Percentiles rank a stretch among this genome's conserved stretches.
Conservation (phyloP, 371 early-diverging fungal genomes). For the Mortierella sp. region DNA sequence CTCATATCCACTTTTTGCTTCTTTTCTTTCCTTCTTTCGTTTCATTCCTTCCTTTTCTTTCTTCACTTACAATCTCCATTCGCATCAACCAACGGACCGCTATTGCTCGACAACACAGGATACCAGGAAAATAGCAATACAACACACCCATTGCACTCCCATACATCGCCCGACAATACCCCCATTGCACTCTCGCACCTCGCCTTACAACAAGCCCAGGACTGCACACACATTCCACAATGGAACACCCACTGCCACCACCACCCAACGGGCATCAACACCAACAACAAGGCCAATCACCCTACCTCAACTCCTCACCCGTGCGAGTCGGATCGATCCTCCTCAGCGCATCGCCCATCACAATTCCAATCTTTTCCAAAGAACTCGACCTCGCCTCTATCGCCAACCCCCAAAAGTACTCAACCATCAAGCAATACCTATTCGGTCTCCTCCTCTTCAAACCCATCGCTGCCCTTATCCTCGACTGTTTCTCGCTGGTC, state of each 20-base stretch:
- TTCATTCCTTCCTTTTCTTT: not conserved
- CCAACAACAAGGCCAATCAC: not conserved
- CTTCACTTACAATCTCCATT: not conserved
- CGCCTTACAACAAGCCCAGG: not conserved
- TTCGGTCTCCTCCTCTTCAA: constrained; percentile 54
- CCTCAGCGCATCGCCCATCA: constrained; percentile 30
- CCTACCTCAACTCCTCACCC: constrained; percentile 23
- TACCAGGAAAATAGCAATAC: not conserved
- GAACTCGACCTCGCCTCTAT: constrained; percentile 50
- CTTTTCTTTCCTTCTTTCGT: not conserved
- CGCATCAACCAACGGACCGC: not conserved
- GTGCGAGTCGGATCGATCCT: constrained; percentile 44
- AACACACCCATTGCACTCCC: not conserved
- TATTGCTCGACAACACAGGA: not conserved
- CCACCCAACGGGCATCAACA: not conserved
- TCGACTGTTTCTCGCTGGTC: constrained; percentile 40
- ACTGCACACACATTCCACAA: not conserved
- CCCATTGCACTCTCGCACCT: not conserved
- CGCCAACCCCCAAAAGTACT: constrained; percentile 45
- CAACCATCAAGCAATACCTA: constrained; percentile 43
- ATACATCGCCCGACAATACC: not conserved
- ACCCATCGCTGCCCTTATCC: constrained; percentile 30
- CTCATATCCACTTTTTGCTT: not conserved
- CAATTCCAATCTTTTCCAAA: constrained; percentile 41
- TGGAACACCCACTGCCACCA: constrained; percentile 14